Evolutionary conservation across 2,329 filamentous ascomycete genomes (phyloP).

Genomic region (Chrysoporthe austroafricana): DNA sequence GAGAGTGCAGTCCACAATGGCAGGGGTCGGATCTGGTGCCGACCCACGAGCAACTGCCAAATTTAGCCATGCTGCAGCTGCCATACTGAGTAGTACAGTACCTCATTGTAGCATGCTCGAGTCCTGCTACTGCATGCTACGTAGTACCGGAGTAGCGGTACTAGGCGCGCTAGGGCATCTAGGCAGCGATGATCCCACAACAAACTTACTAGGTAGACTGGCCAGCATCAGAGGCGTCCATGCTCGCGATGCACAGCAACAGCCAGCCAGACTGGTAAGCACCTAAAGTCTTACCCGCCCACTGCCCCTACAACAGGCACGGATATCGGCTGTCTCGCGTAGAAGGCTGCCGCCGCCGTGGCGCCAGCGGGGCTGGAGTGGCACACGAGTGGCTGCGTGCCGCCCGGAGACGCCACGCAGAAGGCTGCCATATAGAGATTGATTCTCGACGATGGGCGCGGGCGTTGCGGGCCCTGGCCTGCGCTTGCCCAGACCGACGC

Average conservation of each 20-base stretch:
- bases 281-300: too few species aligned
- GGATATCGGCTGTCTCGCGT: background rate
- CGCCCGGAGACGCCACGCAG: background rate
- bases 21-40: background rate
- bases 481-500: too few species aligned
- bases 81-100: too few species aligned
- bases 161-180: background rate
- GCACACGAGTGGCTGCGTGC: background rate
- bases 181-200: background rate
- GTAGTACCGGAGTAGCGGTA: too few species aligned
- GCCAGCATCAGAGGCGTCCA: background rate
- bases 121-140: too few species aligned
- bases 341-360: background rate
- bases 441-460: too few species aligned
- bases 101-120: too few species aligned
- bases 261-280: too few species aligned
- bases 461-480: too few species aligned
- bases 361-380: background rate
- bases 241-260: too few species aligned
- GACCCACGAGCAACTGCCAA: background rate
- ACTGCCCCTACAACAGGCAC: background rate
- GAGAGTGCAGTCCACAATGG: background rate
- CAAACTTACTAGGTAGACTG: background rate
- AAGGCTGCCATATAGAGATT: too few species aligned
- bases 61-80: background rate